Percentiles rank a stretch among this genome's conserved stretches.
Evolutionary conservation across 1,284 basidiomycete genomes (phyloP).

Genomic region (Veloporphyrellus conicus): DNA sequence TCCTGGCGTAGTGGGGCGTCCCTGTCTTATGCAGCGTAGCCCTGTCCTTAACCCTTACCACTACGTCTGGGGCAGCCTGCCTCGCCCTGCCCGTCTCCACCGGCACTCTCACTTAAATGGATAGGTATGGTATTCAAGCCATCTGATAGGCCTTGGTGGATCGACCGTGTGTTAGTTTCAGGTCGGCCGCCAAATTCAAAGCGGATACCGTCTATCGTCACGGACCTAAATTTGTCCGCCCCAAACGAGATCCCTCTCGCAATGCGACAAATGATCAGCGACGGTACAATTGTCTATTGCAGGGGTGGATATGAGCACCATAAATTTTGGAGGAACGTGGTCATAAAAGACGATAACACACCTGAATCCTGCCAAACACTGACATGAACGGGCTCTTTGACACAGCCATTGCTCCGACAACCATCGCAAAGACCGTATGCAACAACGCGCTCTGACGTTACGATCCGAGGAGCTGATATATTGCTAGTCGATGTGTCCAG

Average conservation of each 20-base stretch:
- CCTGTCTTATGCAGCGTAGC: too few relatives aligned
- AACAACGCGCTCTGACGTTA: slow-evolving; percentile 25
- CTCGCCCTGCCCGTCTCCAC: too few relatives aligned
- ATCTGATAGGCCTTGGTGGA: background rate
- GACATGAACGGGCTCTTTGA: slow-evolving; percentile 18
- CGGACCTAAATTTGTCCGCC: background rate
- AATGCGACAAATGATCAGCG: background rate
- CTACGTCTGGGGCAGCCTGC: too few relatives aligned
- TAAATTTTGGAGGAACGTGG: background rate
- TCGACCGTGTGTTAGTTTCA: too few relatives aligned
- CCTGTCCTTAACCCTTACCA: too few relatives aligned
- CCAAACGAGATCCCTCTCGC: background rate
- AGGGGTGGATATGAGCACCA: background rate
- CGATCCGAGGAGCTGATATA: slow-evolving; percentile 25
- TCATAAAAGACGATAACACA: slow-evolving; percentile 1
- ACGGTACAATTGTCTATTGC: background rate
- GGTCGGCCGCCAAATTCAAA: background rate
- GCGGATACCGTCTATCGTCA: background rate
- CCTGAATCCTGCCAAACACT: slow-evolving; percentile 20
- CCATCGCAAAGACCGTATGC: slow-evolving; percentile 16
- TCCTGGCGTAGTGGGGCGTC: too few relatives aligned
- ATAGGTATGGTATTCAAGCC: too few relatives aligned
- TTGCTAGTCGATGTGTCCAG: slow-evolving; percentile 11
- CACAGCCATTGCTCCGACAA: slow-evolving; percentile 12
- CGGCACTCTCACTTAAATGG: too few relatives aligned